Percentiles rank a stretch among this genome's conserved stretches.
phyloP scores from a whole-genome alignment of 805 yeast species.

The Cyberlindnera petersonii region DNA sequence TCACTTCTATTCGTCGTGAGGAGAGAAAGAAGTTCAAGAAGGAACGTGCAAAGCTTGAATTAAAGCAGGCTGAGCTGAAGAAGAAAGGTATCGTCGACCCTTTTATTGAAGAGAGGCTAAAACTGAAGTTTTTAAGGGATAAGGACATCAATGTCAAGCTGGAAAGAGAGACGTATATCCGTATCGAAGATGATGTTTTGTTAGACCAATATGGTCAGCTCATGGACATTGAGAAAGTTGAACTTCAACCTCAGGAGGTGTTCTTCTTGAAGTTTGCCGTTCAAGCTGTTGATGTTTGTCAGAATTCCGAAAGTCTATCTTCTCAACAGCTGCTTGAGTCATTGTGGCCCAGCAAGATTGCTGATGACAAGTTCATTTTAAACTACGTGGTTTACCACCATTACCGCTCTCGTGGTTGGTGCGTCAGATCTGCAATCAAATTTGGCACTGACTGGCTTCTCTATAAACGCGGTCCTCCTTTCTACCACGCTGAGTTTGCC shows the following conservation, averaged over 20 bases:
- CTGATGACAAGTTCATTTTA: constrained; percentile 28
- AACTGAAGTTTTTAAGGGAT: constrained; percentile 30
- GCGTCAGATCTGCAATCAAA: constrained; percentile 86
- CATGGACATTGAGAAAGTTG: constrained; percentile 37
- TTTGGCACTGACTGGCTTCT: constrained; percentile 85
- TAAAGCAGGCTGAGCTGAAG: constrained; percentile 38
- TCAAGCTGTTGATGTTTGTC: constrained; percentile 40
- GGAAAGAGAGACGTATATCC: constrained; percentile 21
- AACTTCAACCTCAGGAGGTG: constrained; percentile 72
- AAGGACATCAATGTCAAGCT: constrained; percentile 25
- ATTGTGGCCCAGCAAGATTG: constrained; percentile 7
- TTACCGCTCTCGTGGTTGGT: constrained; percentile 89
- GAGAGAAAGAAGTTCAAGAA: constrained; percentile 71
- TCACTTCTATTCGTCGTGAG: constrained; percentile 67
- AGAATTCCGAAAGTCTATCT: constrained; percentile 18
- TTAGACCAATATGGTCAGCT: constrained; percentile 30
- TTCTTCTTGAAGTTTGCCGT: constrained; percentile 63
- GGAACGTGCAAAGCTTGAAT: constrained; percentile 60
- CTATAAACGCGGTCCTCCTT: constrained; percentile 91
- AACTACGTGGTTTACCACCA: constrained; percentile 78
- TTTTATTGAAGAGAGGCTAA: constrained; percentile 31
- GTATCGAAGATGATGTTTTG: constrained; percentile 37
- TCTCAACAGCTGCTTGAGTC: constrained; percentile 12
- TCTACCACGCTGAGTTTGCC: constrained; percentile 89
- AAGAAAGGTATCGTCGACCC: constrained; percentile 35